These are phyloP conservation scores for Magnolia changhungtana DNA, from an alignment of 164 flowering plant genomes.

Conservation along the genomic window DNA sequence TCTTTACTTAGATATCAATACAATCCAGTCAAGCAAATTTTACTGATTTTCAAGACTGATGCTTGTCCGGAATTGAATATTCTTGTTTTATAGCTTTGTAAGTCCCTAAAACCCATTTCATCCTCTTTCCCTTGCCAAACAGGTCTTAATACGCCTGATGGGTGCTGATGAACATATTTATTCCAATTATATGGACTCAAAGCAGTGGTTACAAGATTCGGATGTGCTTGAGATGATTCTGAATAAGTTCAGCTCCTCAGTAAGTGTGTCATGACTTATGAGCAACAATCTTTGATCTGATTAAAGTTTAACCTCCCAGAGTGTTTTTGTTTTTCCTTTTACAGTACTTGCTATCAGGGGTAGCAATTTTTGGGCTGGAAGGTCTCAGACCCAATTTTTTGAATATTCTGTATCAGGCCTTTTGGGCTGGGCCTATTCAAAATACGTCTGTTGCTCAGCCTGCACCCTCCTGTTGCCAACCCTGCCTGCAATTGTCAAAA, in stretches of 20 bases:
- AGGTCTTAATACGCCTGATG: conserved; percentile 85
- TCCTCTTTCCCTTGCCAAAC: conserved; percentile 12
- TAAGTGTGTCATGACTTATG: conserved; percentile 29
- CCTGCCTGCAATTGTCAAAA: neutral
- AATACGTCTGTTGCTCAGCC: neutral
- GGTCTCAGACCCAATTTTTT: neutral
- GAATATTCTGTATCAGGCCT: neutral
- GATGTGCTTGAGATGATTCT: conserved; percentile 89
- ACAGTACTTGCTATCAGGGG: too few relatives aligned
- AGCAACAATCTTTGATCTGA: neutral
- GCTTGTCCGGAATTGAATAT: neutral
- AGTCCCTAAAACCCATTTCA: neutral
- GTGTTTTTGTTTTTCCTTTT: neutral
- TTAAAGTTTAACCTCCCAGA: too few relatives aligned
- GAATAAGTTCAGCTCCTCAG: conserved; percentile 88
- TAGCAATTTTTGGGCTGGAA: too few relatives aligned
- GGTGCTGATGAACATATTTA: conserved; percentile 90
- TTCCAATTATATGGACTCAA: conserved; percentile 53
- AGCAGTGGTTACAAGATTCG: conserved; percentile 83
- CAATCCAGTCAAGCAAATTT: neutral
- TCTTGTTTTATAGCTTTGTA: neutral
- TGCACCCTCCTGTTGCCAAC: neutral
- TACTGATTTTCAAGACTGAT: neutral
- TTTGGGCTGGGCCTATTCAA: neutral
- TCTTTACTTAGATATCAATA: neutral